Base-by-base conservation (phyloP, 2,329 filamentous ascomycete genomes). In the Sclerotinia minor region DNA sequence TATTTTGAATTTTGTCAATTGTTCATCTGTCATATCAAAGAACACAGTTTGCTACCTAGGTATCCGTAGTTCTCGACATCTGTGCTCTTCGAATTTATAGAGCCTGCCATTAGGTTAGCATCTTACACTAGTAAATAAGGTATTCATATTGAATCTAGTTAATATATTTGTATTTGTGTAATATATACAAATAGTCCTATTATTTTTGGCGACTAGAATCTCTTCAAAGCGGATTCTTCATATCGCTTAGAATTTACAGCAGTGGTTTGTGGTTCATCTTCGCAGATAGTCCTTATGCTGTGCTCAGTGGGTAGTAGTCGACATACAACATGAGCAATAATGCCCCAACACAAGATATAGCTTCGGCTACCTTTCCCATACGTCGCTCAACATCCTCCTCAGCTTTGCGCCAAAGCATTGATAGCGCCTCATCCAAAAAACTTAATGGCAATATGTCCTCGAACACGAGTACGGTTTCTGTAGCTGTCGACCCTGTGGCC, bases 401-500 rank as follows among this genome's bases (percentile, higher is more conserved):
- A 49, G 70, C 57, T 45, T 63, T 64, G 47, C 66, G 69, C 24
- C 58, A 47, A 26, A 66, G 41, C 47, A 55, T 63, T 32, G 44
- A 63, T n/a, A 69, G 64, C 60, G 52, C 67, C 6, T 63, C 63
- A 47, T 38, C 50, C 15, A 63, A 63, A 38, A 54, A 57, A 63
- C 64, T 67, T 24, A 74, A 73, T 61, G 71, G 68, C 47, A 72
- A 64, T 32, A 72, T 71, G 73, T 58, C 55, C 50, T 68, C 71
- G 21, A 73, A 70, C 63, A 72, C 60, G 66, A 64, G 65, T 59
- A 64, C 85, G 8, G 84, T 94, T 44, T 87, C 91, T 45, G 92
- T 97, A 71, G 92, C 94, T 54, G 90, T 97, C 73, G 92, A 97
- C 76, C 93, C 94, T 1, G 89, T 97, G 68, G 94, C 93, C 60